phyloP scores from a whole-genome alignment of 768 basidiomycete genomes.

The Kwoniella dejecticola region DNA sequence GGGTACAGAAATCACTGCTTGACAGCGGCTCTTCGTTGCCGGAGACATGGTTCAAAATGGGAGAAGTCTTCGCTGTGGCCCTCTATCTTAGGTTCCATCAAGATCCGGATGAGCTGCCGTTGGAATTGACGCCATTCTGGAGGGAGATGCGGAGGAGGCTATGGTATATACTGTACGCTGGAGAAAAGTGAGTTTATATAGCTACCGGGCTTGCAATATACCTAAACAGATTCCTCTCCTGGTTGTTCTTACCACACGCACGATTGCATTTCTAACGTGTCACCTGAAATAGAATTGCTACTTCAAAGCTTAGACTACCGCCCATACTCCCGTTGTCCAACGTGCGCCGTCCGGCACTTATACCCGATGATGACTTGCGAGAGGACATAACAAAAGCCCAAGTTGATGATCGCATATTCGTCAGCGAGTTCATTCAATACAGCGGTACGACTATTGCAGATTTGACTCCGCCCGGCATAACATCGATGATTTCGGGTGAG shows the following conservation, averaged over 20 bases:
- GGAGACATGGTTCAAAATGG: slow-evolving; percentile 1
- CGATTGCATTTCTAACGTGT: too few relatives aligned
- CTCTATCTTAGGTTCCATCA: slow-evolving; percentile 1
- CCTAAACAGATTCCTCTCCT: not conserved
- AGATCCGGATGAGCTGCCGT: slow-evolving; percentile 4
- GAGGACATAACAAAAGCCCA: slow-evolving; percentile 16
- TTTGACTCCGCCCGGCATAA: not conserved
- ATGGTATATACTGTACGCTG: slow-evolving; percentile 1
- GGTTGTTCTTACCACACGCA: not conserved
- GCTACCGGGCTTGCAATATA: not conserved
- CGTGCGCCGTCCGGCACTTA: slow-evolving; percentile 2
- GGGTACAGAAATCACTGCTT: not conserved
- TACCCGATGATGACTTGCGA: slow-evolving; percentile 11
- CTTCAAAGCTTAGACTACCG: slow-evolving; percentile 5
- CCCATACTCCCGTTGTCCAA: not conserved
- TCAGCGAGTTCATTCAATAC: not conserved
- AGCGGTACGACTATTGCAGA: not conserved
- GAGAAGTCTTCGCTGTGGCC: not conserved
- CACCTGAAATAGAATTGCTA: not conserved
- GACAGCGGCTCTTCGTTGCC: not conserved
- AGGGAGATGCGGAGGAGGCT: slow-evolving; percentile 14
- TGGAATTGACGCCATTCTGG: slow-evolving; percentile 1
- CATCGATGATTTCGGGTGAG: not conserved
- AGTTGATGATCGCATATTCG: not conserved
- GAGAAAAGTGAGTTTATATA: slow-evolving; percentile 7